A percentile compares a stretch with the other conserved stretches of the same genome.
Evolutionary conservation across 1,284 basidiomycete genomes (phyloP).

Genomic region (Fereydounia khargensis): DNA sequence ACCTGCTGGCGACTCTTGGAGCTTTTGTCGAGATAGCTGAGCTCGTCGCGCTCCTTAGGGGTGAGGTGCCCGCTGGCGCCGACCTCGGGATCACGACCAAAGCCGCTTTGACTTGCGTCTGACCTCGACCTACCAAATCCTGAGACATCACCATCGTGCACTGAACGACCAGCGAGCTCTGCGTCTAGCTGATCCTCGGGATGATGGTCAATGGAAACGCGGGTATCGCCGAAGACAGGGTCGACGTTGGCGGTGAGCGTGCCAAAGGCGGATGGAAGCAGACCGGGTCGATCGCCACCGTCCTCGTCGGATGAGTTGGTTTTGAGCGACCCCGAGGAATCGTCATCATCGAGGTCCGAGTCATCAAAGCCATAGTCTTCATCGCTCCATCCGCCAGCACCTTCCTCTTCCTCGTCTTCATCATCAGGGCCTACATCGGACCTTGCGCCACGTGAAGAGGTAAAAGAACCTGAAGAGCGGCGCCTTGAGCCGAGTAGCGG

Average conservation of each 20-base stretch:
- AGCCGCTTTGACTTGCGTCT: slow-evolving; percentile 2
- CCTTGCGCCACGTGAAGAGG: slow-evolving; percentile 19
- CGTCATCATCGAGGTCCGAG: slow-evolving; percentile 15
- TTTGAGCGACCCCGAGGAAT: slow-evolving; percentile 3
- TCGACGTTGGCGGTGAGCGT: slow-evolving; percentile 44
- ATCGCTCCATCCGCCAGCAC: slow-evolving; percentile 30
- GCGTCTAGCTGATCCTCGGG: slow-evolving; percentile 46
- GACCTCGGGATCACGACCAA: slow-evolving; percentile 1
- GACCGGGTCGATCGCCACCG: slow-evolving; percentile 31
- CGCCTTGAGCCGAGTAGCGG: slow-evolving; percentile 28
- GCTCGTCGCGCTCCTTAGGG: slow-evolving; percentile 10
- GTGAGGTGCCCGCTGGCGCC: neutral
- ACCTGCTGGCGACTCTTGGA: slow-evolving; percentile 69
- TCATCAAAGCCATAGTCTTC: slow-evolving; percentile 39
- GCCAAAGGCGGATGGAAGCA: slow-evolving; percentile 51
- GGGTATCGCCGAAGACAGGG: slow-evolving; percentile 51
- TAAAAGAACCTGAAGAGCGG: slow-evolving; percentile 23
- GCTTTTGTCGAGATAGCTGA: slow-evolving; percentile 49
- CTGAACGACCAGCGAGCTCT: slow-evolving; percentile 33
- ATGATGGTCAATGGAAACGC: slow-evolving; percentile 36
- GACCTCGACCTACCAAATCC: slow-evolving; percentile 28
- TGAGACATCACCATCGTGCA: slow-evolving; percentile 16
- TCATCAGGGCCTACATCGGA: slow-evolving; percentile 27
- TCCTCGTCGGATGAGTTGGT: slow-evolving; percentile 43
- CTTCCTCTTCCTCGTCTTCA: slow-evolving; percentile 17